phyloP scores from a whole-genome alignment of 257 asterid genomes.

The Ilex asprella region DNA sequence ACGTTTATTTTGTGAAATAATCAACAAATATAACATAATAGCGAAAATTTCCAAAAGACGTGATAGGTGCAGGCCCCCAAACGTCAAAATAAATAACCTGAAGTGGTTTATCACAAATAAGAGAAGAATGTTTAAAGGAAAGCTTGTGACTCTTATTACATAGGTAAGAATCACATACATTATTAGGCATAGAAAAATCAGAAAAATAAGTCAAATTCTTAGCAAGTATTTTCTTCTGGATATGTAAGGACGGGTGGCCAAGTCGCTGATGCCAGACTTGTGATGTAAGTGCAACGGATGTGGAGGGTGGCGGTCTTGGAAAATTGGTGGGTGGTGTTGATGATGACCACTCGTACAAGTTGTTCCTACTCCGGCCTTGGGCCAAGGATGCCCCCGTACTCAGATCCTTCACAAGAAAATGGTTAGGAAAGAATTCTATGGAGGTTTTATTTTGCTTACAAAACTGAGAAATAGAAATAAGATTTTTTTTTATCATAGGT shows the following conservation, averaged over 20 bases:
- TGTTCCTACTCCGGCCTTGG: background rate
- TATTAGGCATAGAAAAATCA: background rate
- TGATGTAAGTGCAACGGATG: background rate
- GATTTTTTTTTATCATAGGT: background rate
- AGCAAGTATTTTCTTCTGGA: background rate
- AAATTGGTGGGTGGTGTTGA: background rate
- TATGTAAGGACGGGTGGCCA: background rate
- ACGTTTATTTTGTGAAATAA: no score
- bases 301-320: background rate
- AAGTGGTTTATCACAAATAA: no score
- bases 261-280: background rate
- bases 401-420: conserved; percentile 2
- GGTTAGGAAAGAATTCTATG: background rate
- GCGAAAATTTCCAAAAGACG: no score
- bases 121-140: no score
- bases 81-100: no score
- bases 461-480: background rate
- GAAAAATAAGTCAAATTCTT: background rate
- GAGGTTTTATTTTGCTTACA: background rate
- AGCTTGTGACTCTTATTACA: no score
- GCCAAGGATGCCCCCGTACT: background rate
- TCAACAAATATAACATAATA: no score
- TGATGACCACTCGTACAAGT: background rate
- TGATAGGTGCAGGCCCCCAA: no score
- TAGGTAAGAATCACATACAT: no score